Percentiles rank a stretch among this genome's conserved stretches.
Conservation (phyloP, 2,329 filamentous ascomycete species). For the Neoscytalidium dimidiatum region DNA sequence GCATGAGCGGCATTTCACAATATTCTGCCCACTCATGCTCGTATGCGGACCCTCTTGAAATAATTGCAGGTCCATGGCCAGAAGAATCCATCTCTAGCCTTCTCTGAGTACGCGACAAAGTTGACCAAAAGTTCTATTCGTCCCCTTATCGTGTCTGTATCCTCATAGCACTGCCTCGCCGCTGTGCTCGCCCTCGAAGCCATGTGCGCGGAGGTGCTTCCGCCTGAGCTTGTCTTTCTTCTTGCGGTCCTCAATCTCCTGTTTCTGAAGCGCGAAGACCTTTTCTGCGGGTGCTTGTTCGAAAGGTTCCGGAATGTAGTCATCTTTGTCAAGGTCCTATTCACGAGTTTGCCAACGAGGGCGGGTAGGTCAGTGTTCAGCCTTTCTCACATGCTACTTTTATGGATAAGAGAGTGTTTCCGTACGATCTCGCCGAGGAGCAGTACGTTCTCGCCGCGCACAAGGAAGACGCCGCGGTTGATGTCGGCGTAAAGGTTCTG, state of each 20-base stretch:
- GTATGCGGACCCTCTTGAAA: background rate
- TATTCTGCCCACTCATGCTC: constrained; percentile 21
- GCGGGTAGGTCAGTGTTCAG: background rate
- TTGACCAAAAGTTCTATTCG: background rate
- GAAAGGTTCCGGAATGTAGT: constrained; percentile 74
- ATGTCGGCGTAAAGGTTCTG: constrained; percentile 79
- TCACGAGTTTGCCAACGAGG: background rate
- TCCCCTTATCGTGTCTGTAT: background rate
- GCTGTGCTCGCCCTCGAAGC: constrained; percentile 21
- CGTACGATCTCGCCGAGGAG: constrained; percentile 83
- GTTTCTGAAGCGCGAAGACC: constrained; percentile 72
- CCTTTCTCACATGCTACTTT: too few relatives aligned
- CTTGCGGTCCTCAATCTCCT: constrained; percentile 70
- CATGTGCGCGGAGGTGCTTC: constrained; percentile 10
- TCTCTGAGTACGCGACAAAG: background rate
- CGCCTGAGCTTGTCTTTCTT: constrained; percentile 19
- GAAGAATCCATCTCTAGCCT: background rate
- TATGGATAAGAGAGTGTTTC: background rate
- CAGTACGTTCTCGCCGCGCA: constrained; percentile 95
- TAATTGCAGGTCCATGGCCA: background rate
- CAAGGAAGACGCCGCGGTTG: constrained; percentile 81
- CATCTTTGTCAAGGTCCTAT: constrained; percentile 85
- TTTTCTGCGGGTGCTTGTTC: constrained; percentile 66
- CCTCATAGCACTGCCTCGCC: constrained; percentile 17
- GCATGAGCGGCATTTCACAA: constrained; percentile 23